Percentiles rank a stretch among this genome's conserved stretches.
Evolutionary conservation across 768 basidiomycete genomes (phyloP).

Genomic region (Trametes sanguinea): DNA sequence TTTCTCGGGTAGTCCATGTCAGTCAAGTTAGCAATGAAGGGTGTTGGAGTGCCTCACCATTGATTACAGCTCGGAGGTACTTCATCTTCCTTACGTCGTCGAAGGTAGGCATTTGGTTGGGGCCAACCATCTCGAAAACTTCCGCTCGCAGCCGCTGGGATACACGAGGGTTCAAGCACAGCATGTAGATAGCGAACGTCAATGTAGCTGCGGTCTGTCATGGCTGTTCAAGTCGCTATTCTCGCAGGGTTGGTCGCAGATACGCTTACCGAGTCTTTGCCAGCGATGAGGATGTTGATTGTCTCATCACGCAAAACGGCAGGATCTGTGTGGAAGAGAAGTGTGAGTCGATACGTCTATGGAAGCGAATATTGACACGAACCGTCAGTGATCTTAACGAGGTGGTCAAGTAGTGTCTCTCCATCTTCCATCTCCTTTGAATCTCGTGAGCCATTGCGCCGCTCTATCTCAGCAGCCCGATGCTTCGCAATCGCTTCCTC

Average conservation of each 20-base stretch:
- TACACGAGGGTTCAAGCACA: conserved; percentile 35
- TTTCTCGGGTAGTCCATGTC: background rate
- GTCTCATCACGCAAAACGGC: conserved; percentile 36
- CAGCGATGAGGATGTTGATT: conserved; percentile 38
- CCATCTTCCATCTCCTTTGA: conserved; percentile 27
- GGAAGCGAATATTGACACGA: background rate
- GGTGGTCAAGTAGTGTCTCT: conserved; percentile 45
- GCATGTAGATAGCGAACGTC: conserved; percentile 37
- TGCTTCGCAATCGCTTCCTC: conserved; percentile 29
- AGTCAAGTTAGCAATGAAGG: background rate
- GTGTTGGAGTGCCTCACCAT: conserved; percentile 26
- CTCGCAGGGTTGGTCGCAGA: background rate
- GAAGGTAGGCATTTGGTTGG: conserved; percentile 32
- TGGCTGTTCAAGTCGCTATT: background rate
- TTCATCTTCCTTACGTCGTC: conserved; percentile 38
- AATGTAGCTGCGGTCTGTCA: conserved; percentile 36
- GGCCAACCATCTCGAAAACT: conserved; percentile 35
- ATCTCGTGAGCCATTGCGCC: background rate
- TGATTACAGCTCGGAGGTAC: conserved; percentile 39
- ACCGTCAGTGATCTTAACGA: conserved; percentile 44
- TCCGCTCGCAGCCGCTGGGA: conserved; percentile 36
- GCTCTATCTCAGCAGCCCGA: conserved; percentile 1
- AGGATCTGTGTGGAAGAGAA: conserved; percentile 25
- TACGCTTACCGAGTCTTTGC: conserved; percentile 35
- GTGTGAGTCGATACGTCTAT: background rate